These are phyloP conservation scores for Tripidium arundinaceum DNA, from an alignment of 202 grass and related monocot genomes.

Conservation along the genomic window DNA sequence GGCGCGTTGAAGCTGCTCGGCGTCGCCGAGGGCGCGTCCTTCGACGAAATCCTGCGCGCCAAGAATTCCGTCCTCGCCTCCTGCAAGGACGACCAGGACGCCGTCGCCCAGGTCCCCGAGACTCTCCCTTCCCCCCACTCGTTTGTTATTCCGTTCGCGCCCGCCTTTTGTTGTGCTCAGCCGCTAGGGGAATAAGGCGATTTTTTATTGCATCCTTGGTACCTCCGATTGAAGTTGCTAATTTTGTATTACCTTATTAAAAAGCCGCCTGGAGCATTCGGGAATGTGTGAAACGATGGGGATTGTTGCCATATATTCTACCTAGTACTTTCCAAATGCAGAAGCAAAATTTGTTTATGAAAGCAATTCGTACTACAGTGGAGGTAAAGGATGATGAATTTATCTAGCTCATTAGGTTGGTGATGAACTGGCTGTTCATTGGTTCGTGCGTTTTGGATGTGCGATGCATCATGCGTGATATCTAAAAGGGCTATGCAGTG, in stretches of 20 bases:
- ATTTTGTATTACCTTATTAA: no score
- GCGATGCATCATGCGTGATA: no score
- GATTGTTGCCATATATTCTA: neutral
- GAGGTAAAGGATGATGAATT: neutral
- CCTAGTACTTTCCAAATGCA: neutral
- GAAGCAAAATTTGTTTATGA: neutral
- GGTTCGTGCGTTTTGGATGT: no score
- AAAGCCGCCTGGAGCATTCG: no score
- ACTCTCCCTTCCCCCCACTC: neutral
- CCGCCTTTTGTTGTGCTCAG: neutral
- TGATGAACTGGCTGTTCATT: no score
- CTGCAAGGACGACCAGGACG: slow-evolving; percentile 79
- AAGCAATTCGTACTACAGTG: neutral
- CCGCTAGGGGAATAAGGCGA: no score
- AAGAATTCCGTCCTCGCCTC: slow-evolving; percentile 77
- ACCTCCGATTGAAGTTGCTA: no score
- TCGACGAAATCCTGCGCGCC: slow-evolving; percentile 89
- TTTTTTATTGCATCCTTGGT: no score
- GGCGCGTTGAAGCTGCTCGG: slow-evolving; percentile 77
- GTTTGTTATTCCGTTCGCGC: neutral
- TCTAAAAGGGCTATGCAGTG: no score
- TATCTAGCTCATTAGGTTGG: no score
- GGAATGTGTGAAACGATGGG: no score
- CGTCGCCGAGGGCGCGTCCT: slow-evolving; percentile 59
- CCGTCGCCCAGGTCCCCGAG: slow-evolving; percentile 60